Base-by-base conservation (phyloP, 1,284 basidiomycete species). In the Trametes hirsuta region DNA sequence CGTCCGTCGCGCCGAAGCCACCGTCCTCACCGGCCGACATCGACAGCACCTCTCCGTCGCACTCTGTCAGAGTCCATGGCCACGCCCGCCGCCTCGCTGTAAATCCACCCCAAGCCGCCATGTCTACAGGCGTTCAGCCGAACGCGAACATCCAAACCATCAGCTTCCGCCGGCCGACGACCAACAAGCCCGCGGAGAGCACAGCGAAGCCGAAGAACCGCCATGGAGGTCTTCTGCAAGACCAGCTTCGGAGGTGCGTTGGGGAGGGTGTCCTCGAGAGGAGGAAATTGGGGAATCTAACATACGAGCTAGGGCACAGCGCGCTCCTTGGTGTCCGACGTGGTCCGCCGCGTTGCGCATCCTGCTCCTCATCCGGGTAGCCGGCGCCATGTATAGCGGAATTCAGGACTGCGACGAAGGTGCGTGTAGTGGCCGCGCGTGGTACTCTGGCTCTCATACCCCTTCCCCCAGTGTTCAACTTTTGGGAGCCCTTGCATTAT, bases 381-480 rank as follows among this genome's bases (percentile, higher is more conserved):
- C 85, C n/a, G 89, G 86, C 3, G 97, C 95, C 3, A 97, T 98
- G 93, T 98, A 96, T 72, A 86, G 90, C n/a, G 93, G 95, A 67
- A 93, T 98, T 62, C 85, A 90, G 65, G 97, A 99, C 74, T 99
- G 97, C 68, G 97, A 99, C 71, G 97, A 99, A 85, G 94, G 95
- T 95, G 61, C 61, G 79, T 40, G 21, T 40, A 36, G 22, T 18
- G 18, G 18, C 18, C 18, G 18, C 18, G 18, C 18, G 18, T 18
- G 18, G 18, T 18, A 18, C 18, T 18, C 18, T 18, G 18, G 18
- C 18, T 18, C 18, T 18, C 18, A 18, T 18, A 18, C 18, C 18
- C 18, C 18, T 18, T 18, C 18, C 18, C 18, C 65, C 44, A 97
- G 95, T 97, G 11, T 99, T 90, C 83, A 99, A 99, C 76, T 99